Evolutionary conservation across 495 filamentous ascomycete genomes (phyloP).

Genomic region (Neurospora sp.): DNA sequence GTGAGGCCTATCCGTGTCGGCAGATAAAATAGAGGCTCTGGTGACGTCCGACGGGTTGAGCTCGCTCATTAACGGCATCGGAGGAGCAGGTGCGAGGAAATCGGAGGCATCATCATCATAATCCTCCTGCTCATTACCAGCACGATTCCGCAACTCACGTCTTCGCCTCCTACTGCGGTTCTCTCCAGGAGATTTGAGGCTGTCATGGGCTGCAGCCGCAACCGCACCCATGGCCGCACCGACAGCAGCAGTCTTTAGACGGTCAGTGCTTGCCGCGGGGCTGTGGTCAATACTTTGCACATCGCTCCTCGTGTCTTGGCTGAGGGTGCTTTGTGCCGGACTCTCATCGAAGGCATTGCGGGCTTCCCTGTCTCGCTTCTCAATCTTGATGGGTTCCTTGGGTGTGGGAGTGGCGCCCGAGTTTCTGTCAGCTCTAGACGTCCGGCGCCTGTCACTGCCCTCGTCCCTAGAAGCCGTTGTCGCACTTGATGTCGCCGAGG

Average conservation of each 20-base stretch:
- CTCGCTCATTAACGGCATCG: slow-evolving; percentile 78
- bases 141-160: slow-evolving; percentile 29
- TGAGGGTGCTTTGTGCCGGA: slow-evolving; percentile 32
- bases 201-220: slow-evolving; percentile 20
- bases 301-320: slow-evolving; percentile 28
- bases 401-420: slow-evolving; percentile 14
- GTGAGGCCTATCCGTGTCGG: slow-evolving; percentile 61
- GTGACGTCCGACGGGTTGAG: slow-evolving; percentile 78
- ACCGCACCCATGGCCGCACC: slow-evolving; percentile 26
- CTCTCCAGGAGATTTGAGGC: slow-evolving; percentile 30
- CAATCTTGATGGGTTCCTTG: slow-evolving; percentile 27
- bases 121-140: slow-evolving; percentile 22
- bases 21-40: slow-evolving; percentile 77
- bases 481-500: slow-evolving; percentile 50
- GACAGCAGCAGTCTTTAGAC: slow-evolving; percentile 27
- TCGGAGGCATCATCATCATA: slow-evolving; percentile 30
- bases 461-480: slow-evolving; percentile 51
- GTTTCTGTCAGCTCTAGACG: slow-evolving; percentile 19
- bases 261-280: slow-evolving; percentile 27
- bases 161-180: slow-evolving; percentile 34
- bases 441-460: slow-evolving; percentile 35
- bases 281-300: slow-evolving; percentile 29
- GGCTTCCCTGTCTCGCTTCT: slow-evolving; percentile 41
- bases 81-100: slow-evolving; percentile 39
- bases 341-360: slow-evolving; percentile 50